Conservation (phyloP, 2,329 filamentous ascomycete genomes). For the Aureobasidium zeae region DNA sequence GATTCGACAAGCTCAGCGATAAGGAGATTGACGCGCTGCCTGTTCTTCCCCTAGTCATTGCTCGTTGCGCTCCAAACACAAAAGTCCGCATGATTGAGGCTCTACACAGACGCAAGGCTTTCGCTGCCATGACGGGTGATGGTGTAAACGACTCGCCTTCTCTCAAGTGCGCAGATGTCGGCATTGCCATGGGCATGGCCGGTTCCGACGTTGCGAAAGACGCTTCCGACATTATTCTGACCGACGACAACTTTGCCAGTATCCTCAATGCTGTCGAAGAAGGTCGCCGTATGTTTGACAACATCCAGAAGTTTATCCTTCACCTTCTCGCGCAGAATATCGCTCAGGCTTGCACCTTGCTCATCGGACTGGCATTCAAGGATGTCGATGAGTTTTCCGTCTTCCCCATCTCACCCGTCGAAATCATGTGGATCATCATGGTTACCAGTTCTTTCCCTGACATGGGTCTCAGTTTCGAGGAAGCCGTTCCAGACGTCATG, state of each 20-base stretch:
- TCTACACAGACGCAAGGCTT: slow-evolving; percentile 64
- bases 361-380: slow-evolving; percentile 71
- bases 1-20: slow-evolving; percentile 56
- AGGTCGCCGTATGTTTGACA: slow-evolving; percentile 74
- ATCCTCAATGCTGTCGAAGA: slow-evolving; percentile 76
- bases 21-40: slow-evolving; percentile 65
- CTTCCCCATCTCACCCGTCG: slow-evolving; percentile 72
- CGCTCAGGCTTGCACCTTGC: slow-evolving; percentile 67
- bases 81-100: slow-evolving; percentile 90
- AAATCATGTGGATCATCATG: slow-evolving; percentile 94
- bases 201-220: slow-evolving; percentile 81
- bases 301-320: slow-evolving; percentile 77
- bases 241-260: slow-evolving; percentile 71
- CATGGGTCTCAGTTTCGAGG: slow-evolving; percentile 76
- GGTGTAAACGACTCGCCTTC: slow-evolving; percentile 82
- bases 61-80: slow-evolving; percentile 73
- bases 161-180: slow-evolving; percentile 70
- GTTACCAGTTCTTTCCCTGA: slow-evolving; percentile 79
- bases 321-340: slow-evolving; percentile 75
- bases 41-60: slow-evolving; percentile 70
- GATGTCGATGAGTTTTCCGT: slow-evolving; percentile 62
- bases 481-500: slow-evolving; percentile 68
- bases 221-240: slow-evolving; percentile 73
- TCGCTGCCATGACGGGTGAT: slow-evolving; percentile 82
- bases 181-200: slow-evolving; percentile 79